Conservation (phyloP, 495 filamentous ascomycete genomes). For the Chaetomidium leptoderma region DNA sequence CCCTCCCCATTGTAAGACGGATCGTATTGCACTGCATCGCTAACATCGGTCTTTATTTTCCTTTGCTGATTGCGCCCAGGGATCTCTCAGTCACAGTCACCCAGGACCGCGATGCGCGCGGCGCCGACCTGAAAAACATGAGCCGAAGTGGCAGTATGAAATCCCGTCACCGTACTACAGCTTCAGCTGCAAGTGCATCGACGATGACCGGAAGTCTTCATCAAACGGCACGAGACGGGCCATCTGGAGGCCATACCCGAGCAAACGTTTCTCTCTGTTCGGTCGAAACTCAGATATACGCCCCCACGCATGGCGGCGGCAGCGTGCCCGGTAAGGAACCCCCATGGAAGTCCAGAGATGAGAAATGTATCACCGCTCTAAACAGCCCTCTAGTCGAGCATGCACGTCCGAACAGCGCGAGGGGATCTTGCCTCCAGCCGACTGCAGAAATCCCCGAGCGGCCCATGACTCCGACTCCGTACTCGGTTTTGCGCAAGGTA, state of each 20-base stretch:
- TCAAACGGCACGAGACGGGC: background rate
- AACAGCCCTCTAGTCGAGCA: background rate
- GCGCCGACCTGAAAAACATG: background rate
- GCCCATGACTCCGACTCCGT: slow-evolving; percentile 13
- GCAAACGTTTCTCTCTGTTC: background rate
- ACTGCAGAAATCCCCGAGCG: background rate
- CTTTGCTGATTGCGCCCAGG: slow-evolving; percentile 5
- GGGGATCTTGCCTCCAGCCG: background rate
- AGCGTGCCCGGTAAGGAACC: background rate
- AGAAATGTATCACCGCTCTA: background rate
- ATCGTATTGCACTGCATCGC: background rate
- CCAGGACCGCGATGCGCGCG: background rate
- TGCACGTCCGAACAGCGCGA: background rate
- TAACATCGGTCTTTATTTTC: background rate
- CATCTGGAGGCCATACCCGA: background rate
- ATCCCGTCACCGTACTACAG: background rate
- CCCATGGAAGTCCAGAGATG: background rate
- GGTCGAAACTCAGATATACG: slow-evolving; percentile 8
- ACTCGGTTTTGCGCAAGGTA: slow-evolving; percentile 3
- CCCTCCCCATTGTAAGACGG: background rate
- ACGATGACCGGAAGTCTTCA: background rate
- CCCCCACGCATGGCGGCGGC: background rate
- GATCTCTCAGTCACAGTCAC: background rate
- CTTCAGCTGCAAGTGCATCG: background rate
- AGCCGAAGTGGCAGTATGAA: background rate